These are phyloP conservation scores for Glutinoglossum americanum DNA, from an alignment of 495 filamentous ascomycete genomes.

Conservation along the genomic window DNA sequence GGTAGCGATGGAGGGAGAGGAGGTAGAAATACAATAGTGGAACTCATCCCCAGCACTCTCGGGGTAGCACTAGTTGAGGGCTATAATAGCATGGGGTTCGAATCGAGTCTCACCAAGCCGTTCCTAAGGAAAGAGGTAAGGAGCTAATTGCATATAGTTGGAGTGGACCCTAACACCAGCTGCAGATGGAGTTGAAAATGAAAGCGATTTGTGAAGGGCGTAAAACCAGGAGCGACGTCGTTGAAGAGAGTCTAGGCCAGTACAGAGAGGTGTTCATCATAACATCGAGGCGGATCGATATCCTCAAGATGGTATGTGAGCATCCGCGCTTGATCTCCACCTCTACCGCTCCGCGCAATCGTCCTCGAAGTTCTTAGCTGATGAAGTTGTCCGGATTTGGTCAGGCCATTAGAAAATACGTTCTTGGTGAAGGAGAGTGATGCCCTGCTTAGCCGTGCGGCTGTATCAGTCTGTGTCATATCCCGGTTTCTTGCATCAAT, in stretches of 20 bases:
- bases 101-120: conserved; percentile 84
- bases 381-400: neutral
- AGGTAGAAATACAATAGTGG: conserved; percentile 37
- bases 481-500: no score
- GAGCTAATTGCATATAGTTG: neutral
- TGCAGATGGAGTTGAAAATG: conserved; percentile 78
- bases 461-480: neutral
- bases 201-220: conserved; percentile 84
- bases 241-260: conserved; percentile 59
- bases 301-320: conserved; percentile 47
- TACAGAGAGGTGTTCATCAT: conserved; percentile 70
- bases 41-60: conserved; percentile 77
- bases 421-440: conserved; percentile 15
- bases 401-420: conserved; percentile 26
- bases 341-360: neutral
- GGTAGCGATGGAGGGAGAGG: conserved; percentile 20
- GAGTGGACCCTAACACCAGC: neutral
- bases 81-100: conserved; percentile 77
- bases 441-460: neutral
- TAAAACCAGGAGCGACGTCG: conserved; percentile 45
- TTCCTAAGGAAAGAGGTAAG: conserved; percentile 72
- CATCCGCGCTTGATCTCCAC: neutral
- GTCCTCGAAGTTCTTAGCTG: neutral
- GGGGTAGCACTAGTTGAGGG: conserved; percentile 83
- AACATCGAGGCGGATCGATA: conserved; percentile 46